These are phyloP conservation scores for Smallanthus sonchifolius DNA, from an alignment of 129 eudicot genomes.

Conservation along the genomic window DNA sequence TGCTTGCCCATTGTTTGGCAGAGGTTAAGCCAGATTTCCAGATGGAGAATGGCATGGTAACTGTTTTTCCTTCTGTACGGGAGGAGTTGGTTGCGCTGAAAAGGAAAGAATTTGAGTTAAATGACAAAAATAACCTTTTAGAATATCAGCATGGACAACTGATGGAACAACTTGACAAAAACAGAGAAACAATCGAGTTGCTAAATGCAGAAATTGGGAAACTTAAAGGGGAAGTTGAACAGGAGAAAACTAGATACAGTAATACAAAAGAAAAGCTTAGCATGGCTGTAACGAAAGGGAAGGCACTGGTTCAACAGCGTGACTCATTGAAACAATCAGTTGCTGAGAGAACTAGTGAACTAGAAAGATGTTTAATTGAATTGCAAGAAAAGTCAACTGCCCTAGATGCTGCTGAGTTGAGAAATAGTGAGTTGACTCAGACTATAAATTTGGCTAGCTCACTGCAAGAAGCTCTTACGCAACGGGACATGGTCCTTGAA, in stretches of 20 bases:
- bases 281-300: slow-evolving; percentile 94
- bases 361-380: slow-evolving; percentile 50
- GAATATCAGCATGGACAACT: slow-evolving; percentile 54
- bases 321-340: slow-evolving; percentile 79
- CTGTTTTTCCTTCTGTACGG: slow-evolving; percentile 42
- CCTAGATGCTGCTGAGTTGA: slow-evolving; percentile 62
- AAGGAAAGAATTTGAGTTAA: slow-evolving; percentile 55
- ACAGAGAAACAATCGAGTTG: slow-evolving; percentile 41
- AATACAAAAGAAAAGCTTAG: slow-evolving; percentile 93
- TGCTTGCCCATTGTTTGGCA: slow-evolving; percentile 52
- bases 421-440: slow-evolving; percentile 44
- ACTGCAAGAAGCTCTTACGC: slow-evolving; percentile 58
- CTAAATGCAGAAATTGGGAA: slow-evolving; percentile 52
- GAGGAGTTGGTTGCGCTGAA: slow-evolving; percentile 49
- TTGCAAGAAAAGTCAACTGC: slow-evolving; percentile 71
- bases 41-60: slow-evolving; percentile 47
- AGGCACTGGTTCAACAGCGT: slow-evolving; percentile 89
- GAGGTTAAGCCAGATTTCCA: slow-evolving; percentile 46
- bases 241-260: slow-evolving; percentile 63
- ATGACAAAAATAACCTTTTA: slow-evolving; percentile 42
- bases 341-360: slow-evolving; percentile 73
- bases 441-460: slow-evolving; percentile 47
- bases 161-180: slow-evolving; percentile 57
- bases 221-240: slow-evolving; percentile 69
- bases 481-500: slow-evolving; percentile 52